phyloP scores from a whole-genome alignment of 352 stramenopile species.

The Peronospora belbahrii region DNA sequence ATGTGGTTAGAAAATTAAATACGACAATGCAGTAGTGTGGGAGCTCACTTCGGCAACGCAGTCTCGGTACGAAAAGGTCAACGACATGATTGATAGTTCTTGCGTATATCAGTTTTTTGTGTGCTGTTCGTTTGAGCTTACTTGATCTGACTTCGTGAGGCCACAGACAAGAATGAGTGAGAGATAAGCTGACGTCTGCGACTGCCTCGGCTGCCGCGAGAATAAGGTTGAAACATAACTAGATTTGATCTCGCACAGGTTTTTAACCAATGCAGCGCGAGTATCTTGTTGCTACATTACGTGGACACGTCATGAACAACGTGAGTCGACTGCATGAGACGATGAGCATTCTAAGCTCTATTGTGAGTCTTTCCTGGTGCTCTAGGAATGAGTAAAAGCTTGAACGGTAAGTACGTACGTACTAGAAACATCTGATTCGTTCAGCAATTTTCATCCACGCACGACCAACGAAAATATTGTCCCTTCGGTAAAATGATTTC shows the following conservation, averaged over 20 bases:
- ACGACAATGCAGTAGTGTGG: background rate
- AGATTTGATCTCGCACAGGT: background rate
- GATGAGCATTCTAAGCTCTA: too few relatives aligned
- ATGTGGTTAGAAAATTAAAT: background rate
- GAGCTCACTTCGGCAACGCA: slow-evolving; percentile 22
- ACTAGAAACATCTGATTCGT: too few relatives aligned
- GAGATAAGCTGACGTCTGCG: background rate
- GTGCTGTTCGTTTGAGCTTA: background rate
- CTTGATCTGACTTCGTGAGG: slow-evolving; percentile 9
- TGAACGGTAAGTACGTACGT: too few relatives aligned
- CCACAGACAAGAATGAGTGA: slow-evolving; percentile 12
- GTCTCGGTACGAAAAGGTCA: slow-evolving; percentile 30
- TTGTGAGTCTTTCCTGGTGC: too few relatives aligned
- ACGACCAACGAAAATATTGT: background rate
- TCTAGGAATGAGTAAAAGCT: too few relatives aligned
- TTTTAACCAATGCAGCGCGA: slow-evolving; percentile 5
- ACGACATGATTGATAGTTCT: slow-evolving; percentile 9
- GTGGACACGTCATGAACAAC: too few relatives aligned
- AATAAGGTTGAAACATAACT: slow-evolving; percentile 14
- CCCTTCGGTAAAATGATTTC: too few relatives aligned
- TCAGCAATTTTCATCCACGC: slow-evolving; percentile 1
- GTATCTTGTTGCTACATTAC: too few relatives aligned
- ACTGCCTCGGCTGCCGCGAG: slow-evolving; percentile 18
- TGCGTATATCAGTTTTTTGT: background rate
- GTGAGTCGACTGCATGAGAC: too few relatives aligned